Evolutionary conservation across 352 stramenopile genomes (phyloP), one percentile per base, ranked within the genome.

Genomic region (Globisporangium okanoganense): DNA sequence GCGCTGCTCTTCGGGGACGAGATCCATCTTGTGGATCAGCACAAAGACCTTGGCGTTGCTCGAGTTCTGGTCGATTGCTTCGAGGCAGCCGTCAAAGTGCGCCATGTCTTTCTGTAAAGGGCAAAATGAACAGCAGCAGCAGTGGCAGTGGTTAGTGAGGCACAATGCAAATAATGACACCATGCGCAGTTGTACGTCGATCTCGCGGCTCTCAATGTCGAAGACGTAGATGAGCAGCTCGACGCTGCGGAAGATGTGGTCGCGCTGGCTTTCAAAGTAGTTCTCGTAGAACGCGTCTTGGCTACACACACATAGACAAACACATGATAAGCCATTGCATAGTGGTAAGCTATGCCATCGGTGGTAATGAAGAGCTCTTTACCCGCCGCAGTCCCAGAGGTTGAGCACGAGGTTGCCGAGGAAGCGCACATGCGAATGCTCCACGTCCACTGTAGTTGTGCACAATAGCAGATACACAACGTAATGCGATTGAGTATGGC

Each of bases 11-110:
- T 94, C 87, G 0, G 82, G 82, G 41, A 99, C 95, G 9, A 99
- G 81, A 86, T 99, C 97, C 97, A 99, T 99, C 82, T 99, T 99
- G 84, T 99, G 97, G 55, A 99, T 97, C 22, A 99, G 83, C 49
- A 99, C 96, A 73, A 99, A 99, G 47, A 99, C 95, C 54, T 97
- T 94, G n/a, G 97, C 96, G 70, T 99, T 98, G 43, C 95, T 97
- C 43, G 92, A 99, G 83, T 99, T 98, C 63, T 99, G 93, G 76
- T 98, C 95, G 60, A 99, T 97, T 1, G 97, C 97, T 75, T 99
- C 96, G 22, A 99, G 71, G 38, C 98, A 98, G 10, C 94, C 95
- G 40, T 96, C 87, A 74, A 99, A 99, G 65, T 99, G 95, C 51
- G 96, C 87, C 78, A 99, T 95, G 67, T 99, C 97, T 83, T 98